Base-by-base conservation (phyloP, 345 rosid species). In the Brassica rapa region DNA sequence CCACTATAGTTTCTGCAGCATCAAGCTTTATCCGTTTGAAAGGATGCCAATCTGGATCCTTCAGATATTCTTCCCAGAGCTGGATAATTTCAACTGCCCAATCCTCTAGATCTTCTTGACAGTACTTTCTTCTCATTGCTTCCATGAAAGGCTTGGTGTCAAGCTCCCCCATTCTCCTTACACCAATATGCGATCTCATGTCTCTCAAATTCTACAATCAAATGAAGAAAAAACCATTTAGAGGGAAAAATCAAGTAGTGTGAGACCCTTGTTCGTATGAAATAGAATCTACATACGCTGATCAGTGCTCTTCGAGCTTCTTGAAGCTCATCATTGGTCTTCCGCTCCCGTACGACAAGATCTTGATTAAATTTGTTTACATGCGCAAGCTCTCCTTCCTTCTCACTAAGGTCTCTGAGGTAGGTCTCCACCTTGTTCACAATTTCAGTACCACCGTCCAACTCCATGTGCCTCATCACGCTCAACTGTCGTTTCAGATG, bases 121-220 rank as follows among this genome's bases (percentile, higher is more conserved):
- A 77, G 70, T 89, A 95, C 76, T 77, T 90, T 80, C 62, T 81
- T 83, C 85, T 91, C 99, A 95, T 88, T 65, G 86, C 96, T 85
- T 87, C 91, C 64, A 85, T 74, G 83, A 95, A 91, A 3, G 99
- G 97, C 79, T 85, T 83, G 5, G 77, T 77, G 60, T 93, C 91
- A 56, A 95, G 97, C 81, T 95, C 98, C 81, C 99, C 98, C 99
- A 95, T 93, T 83, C 98, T 87, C 87, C 88, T 93, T 71, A 93
- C 88, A 68, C 93, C 90, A 74, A 95, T 86, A 77, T 76, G 80
- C 27, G 76, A 70, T 57, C 43, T 66, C 73, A 25, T 65, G 10
- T 80, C 80, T 75, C 73, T 80, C 59, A 80, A 66, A 80, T 70
- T 80, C 97, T 94, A 74, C 35, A 81, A 80, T 21, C 27, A 29